Evolutionary conservation across 306 rosid species (phyloP).

Genomic region (Cicer yamashitae): DNA sequence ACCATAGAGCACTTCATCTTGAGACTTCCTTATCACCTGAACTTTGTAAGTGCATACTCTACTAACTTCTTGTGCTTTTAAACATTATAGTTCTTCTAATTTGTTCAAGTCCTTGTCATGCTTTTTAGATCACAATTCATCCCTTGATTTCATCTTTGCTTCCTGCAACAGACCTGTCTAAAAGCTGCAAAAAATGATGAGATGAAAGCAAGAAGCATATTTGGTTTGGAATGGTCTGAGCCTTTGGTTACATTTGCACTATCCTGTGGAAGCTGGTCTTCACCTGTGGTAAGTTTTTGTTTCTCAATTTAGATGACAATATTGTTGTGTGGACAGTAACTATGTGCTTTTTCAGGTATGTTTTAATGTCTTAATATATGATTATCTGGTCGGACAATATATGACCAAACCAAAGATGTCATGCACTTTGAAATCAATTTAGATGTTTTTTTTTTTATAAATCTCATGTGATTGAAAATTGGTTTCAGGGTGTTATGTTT

Average conservation of each 20-base stretch:
- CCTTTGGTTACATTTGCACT: slow-evolving; percentile 91
- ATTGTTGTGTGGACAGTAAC: not conserved
- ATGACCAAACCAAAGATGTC: not conserved
- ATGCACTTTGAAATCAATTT: no score
- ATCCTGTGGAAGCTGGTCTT: slow-evolving; percentile 94
- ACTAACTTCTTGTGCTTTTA: slow-evolving; percentile 11
- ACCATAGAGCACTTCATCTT: slow-evolving; percentile 88
- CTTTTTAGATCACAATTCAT: slow-evolving; percentile 37
- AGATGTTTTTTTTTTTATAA: no score
- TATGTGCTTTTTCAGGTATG: not conserved
- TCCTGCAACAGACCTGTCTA: slow-evolving; percentile 63
- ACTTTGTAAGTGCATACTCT: slow-evolving; percentile 64
- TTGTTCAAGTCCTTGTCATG: not conserved
- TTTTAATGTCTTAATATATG: not conserved
- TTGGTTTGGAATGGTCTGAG: slow-evolving; percentile 91
- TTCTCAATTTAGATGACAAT: slow-evolving; percentile 17
- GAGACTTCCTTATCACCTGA: slow-evolving; percentile 84
- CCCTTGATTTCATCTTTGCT: slow-evolving; percentile 38
- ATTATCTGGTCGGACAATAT: not conserved
- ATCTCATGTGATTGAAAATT: no score
- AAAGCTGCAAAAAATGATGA: slow-evolving; percentile 75
- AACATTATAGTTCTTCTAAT: not conserved
- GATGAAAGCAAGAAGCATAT: slow-evolving; percentile 70
- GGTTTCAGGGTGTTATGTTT: no score
- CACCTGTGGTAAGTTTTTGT: slow-evolving; percentile 74